Percentiles rank a stretch among this genome's conserved stretches.
Conservation (phyloP, 345 rosid species). For the Brassica napus region DNA sequence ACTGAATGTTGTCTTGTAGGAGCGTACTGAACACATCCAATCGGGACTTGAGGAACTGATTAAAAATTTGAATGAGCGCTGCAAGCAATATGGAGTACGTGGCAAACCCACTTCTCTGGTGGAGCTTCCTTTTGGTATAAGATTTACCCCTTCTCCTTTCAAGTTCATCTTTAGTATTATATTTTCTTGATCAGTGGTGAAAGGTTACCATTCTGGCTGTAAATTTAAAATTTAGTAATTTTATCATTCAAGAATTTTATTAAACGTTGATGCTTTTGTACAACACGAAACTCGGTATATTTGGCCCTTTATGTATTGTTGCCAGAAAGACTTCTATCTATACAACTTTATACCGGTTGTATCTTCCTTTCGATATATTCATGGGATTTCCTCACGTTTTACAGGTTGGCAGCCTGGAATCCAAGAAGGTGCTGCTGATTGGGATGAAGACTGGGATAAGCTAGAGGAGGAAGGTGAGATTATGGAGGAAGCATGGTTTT, state of each 20-base stretch:
- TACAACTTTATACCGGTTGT: not conserved
- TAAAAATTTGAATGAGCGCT: slow-evolving; percentile 78
- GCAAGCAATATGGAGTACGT: slow-evolving; percentile 92
- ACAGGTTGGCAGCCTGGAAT: slow-evolving; percentile 98
- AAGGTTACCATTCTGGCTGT: not conserved
- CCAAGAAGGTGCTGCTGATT: slow-evolving; percentile 90
- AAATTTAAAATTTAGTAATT: too few relatives aligned
- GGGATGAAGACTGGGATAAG: slow-evolving; percentile 97
- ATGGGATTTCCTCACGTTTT: slow-evolving; percentile 18
- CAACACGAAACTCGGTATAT: not conserved
- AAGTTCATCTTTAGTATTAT: not conserved
- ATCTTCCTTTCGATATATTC: slow-evolving; percentile 13
- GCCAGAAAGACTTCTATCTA: not conserved
- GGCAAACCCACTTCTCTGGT: slow-evolving; percentile 79
- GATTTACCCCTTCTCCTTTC: slow-evolving; percentile 19
- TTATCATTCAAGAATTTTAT: not conserved
- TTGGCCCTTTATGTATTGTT: not conserved
- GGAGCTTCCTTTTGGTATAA: slow-evolving; percentile 93
- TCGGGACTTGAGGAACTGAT: slow-evolving; percentile 79
- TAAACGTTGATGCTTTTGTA: not conserved
- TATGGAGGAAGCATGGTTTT: slow-evolving; percentile 22
- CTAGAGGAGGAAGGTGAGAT: slow-evolving; percentile 75
- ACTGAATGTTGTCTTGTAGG: slow-evolving; percentile 53
- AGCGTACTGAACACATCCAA: slow-evolving; percentile 66
- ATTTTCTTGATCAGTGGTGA: slow-evolving; percentile 11